phyloP scores from a whole-genome alignment of 73 alveolate species.

The Paramecium octaurelia region DNA sequence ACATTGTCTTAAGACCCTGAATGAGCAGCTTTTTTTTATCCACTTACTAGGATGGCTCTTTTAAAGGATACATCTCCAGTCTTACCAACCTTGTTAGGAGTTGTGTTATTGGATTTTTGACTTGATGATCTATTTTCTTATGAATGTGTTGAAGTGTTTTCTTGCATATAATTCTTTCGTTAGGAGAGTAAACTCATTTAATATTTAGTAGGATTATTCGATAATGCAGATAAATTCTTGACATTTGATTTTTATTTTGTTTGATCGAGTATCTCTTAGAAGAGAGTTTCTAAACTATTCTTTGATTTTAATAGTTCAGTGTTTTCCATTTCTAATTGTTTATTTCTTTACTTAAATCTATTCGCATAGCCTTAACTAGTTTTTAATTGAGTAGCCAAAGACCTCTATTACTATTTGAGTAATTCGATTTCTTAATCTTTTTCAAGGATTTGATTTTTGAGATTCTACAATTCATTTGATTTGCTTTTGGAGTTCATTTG shows the following conservation, averaged over 20 bases:
- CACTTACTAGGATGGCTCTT: neutral
- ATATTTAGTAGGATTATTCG: neutral
- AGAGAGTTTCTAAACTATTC: neutral
- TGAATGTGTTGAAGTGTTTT: neutral
- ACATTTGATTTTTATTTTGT: neutral
- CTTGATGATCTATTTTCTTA: conserved; percentile 17
- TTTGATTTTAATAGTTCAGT: neutral
- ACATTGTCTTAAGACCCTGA: neutral
- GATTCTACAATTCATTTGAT: neutral
- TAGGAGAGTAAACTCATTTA: conserved; percentile 6
- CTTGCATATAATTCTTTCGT: neutral
- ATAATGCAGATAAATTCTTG: neutral
- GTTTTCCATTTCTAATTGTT: neutral
- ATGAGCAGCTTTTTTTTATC: neutral
- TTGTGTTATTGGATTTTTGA: neutral
- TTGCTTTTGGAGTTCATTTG: neutral
- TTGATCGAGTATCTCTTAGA: neutral
- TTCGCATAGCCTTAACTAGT: conserved; percentile 16
- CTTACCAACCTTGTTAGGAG: neutral
- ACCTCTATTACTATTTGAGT: neutral
- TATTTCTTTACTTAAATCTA: neutral
- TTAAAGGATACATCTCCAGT: neutral
- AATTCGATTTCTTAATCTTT: neutral
- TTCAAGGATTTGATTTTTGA: neutral
- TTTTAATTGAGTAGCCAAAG: neutral